A percentile compares a stretch with the other conserved stretches of the same genome.
phyloP scores from a whole-genome alignment of 2,329 filamentous ascomycete species.

The Mycosphaerella sp. region DNA sequence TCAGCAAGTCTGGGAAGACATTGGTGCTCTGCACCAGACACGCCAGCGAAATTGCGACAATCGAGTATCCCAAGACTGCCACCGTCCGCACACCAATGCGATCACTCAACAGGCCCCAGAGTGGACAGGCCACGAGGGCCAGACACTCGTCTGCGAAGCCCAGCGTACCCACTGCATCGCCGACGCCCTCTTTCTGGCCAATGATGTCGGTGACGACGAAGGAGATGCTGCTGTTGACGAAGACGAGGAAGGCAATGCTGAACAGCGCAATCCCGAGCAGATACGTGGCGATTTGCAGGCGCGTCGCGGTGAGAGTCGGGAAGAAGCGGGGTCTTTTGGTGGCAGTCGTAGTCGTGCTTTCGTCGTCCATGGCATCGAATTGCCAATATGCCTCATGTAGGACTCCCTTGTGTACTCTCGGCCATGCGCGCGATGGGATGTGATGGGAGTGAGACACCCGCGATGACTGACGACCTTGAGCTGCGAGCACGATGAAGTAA shows the following conservation, averaged over 20 bases:
- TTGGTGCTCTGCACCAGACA: slow-evolving; percentile 79
- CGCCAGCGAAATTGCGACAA: slow-evolving; percentile 71
- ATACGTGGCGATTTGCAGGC: slow-evolving; percentile 59
- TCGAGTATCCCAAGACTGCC: slow-evolving; percentile 66
- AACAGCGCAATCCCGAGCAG: slow-evolving; percentile 77
- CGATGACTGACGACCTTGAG: no score
- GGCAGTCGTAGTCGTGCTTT: no score
- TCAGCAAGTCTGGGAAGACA: slow-evolving; percentile 80
- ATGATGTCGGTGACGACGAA: slow-evolving; percentile 82
- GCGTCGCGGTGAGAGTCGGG: slow-evolving; percentile 48
- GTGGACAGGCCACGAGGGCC: slow-evolving; percentile 70
- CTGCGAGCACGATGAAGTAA: no score
- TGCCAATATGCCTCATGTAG: no score
- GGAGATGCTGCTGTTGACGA: slow-evolving; percentile 75
- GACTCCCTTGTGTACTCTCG: no score
- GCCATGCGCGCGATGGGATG: no score
- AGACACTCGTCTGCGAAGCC: slow-evolving; percentile 81
- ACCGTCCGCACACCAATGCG: slow-evolving; percentile 62
- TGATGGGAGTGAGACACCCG: no score
- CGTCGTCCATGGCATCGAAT: no score
- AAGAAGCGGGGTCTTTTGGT: slow-evolving; percentile 22
- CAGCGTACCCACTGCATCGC: slow-evolving; percentile 74
- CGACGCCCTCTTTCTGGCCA: slow-evolving; percentile 64
- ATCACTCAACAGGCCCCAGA: slow-evolving; percentile 73
- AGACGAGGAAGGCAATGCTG: slow-evolving; percentile 83